Evolutionary conservation across 257 asterid genomes (phyloP).

Genomic region (Apocynum venetum): DNA sequence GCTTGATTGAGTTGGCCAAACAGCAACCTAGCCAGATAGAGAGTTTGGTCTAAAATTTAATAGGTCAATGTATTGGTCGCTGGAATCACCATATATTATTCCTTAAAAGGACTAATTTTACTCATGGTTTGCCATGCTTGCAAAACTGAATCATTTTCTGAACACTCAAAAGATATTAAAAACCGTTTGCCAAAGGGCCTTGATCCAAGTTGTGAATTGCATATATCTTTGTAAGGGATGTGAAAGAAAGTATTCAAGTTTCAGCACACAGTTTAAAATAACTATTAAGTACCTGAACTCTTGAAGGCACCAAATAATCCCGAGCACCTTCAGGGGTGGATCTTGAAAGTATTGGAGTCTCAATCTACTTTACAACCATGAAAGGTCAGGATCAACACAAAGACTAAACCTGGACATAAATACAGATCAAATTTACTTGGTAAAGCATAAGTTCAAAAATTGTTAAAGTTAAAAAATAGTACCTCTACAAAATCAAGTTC

Average conservation of each 20-base stretch:
- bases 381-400: conserved; percentile 69
- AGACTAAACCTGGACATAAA: conserved; percentile 20
- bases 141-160: neutral
- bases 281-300: conserved; percentile 70
- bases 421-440: conserved; percentile 6
- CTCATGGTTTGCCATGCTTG: neutral
- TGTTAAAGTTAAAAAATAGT: conserved; percentile 22
- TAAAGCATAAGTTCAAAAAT: conserved; percentile 4
- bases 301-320: conserved; percentile 97
- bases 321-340: conserved; percentile 99
- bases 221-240: no score
- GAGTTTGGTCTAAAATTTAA: neutral
- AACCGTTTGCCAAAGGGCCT: neutral
- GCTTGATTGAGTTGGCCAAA: neutral
- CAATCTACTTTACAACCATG: conserved; percentile 92
- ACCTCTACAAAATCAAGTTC: conserved; percentile 91
- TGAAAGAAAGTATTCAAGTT: neutral
- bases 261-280: conserved; percentile 1
- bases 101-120: neutral
- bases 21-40: neutral
- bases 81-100: neutral
- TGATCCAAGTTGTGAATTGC: neutral
- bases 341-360: conserved; percentile 96
- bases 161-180: neutral
- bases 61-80: no score